A percentile compares a stretch with the other conserved stretches of the same genome.
phyloP scores from a whole-genome alignment of 2,329 filamentous ascomycete species.

The Trichoderma cornu-damae region DNA sequence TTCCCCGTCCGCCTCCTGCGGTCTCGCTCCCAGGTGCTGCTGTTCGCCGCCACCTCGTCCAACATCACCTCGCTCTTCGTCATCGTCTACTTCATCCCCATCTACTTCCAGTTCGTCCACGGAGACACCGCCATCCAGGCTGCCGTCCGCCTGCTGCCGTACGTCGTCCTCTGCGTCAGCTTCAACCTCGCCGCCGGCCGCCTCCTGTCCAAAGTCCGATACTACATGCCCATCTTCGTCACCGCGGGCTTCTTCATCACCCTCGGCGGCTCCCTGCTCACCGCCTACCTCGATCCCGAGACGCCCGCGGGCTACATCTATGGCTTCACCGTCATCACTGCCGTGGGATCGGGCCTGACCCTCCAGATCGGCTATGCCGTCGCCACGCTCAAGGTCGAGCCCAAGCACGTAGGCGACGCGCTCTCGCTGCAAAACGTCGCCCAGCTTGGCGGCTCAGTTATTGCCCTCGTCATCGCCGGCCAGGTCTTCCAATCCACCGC shows the following conservation, averaged over 20 bases:
- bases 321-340: slow-evolving; percentile 20
- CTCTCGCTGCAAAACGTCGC: slow-evolving; percentile 28
- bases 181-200: slow-evolving; percentile 12
- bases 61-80: slow-evolving; percentile 17
- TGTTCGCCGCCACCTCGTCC: slow-evolving; percentile 17
- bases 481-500: slow-evolving; percentile 32
- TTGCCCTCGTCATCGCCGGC: slow-evolving; percentile 27
- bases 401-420: neutral
- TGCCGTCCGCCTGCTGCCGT: slow-evolving; percentile 20
- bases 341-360: slow-evolving; percentile 17
- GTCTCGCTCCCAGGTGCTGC: slow-evolving; percentile 17
- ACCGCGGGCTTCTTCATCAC: slow-evolving; percentile 17
- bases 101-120: slow-evolving; percentile 22
- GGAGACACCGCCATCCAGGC: slow-evolving; percentile 17
- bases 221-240: slow-evolving; percentile 19
- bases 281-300: neutral
- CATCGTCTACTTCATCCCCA: slow-evolving; percentile 20
- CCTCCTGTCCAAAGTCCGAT: slow-evolving; percentile 1
- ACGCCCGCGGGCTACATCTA: slow-evolving; percentile 20
- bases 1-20: slow-evolving; percentile 9
- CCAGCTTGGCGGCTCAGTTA: slow-evolving; percentile 20
- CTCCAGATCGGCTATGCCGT: slow-evolving; percentile 30
- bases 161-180: slow-evolving; percentile 6
- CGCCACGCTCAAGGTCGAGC: slow-evolving; percentile 18
- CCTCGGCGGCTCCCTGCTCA: slow-evolving; percentile 13